These are phyloP conservation scores for Closterium sp. DNA, from an alignment of 139 green algal genomes.

Conservation along the genomic window DNA sequence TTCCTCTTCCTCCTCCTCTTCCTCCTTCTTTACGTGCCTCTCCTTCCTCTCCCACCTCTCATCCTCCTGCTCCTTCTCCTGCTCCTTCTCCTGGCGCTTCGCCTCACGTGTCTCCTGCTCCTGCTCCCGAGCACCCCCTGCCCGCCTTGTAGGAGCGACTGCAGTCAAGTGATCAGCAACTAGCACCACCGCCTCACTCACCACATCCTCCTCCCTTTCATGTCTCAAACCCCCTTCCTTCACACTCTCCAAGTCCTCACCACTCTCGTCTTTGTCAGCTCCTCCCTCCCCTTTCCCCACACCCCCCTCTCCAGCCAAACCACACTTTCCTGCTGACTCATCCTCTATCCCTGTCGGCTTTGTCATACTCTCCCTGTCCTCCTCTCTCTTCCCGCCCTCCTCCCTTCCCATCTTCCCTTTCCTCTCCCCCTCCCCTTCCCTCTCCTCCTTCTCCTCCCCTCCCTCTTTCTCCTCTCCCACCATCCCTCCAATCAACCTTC, in stretches of 20 bases:
- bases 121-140: too few species aligned
- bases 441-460: background rate
- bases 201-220: too few species aligned
- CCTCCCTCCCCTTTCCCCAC: background rate
- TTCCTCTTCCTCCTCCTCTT: background rate
- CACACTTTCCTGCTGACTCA: too few species aligned
- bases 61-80: too few species aligned
- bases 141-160: too few species aligned
- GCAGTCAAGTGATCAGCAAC: too few species aligned
- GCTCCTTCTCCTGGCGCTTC: background rate
- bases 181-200: too few species aligned
- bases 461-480: background rate
- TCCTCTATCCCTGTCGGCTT: too few species aligned
- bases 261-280: background rate
- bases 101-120: background rate
- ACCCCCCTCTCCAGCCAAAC: background rate
- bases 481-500: background rate
- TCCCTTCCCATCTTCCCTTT: background rate
- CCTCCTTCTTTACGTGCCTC: background rate
- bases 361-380: background rate
- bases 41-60: too few species aligned
- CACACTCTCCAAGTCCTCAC: background rate
- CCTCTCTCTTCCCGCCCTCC: too few species aligned
- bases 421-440: background rate
- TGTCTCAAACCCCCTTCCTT: background rate